Evolutionary conservation across 2,329 filamentous ascomycete genomes (phyloP).

Genomic region (Apiospora pterosperma): DNA sequence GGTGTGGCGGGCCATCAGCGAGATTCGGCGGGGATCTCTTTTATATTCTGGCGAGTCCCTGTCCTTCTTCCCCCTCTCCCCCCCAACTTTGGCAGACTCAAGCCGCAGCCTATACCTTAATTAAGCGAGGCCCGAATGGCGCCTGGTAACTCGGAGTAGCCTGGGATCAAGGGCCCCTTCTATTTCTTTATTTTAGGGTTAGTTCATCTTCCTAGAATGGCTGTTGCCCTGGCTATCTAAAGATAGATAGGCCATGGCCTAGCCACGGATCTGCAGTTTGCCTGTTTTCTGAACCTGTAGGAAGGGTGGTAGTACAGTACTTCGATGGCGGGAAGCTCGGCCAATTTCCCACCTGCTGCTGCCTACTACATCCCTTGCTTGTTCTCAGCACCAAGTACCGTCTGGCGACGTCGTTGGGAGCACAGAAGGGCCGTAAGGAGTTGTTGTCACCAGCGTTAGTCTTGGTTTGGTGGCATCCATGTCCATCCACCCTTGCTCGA

Average conservation of each 20-base stretch:
- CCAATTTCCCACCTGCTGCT: not conserved
- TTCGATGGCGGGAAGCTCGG: not conserved
- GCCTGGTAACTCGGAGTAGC: not conserved
- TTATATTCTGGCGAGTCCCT: conserved; percentile 27
- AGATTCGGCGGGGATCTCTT: conserved; percentile 13
- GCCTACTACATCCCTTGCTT: not conserved
- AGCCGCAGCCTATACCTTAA: conserved; percentile 5
- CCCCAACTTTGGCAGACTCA: not conserved
- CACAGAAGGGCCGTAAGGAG: conserved; percentile 1
- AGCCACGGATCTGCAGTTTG: not conserved
- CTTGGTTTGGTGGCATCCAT: conserved; percentile 4
- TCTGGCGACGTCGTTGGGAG: conserved; percentile 2
- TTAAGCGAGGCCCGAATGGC: conserved; percentile 5
- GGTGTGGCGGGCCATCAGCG: conserved; percentile 19
- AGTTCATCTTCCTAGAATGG: not conserved
- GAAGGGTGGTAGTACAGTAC: not conserved
- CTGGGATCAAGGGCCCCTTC: not conserved
- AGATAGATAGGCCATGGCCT: not conserved
- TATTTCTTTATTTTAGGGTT: not conserved
- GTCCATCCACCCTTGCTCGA: not conserved
- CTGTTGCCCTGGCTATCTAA: not conserved
- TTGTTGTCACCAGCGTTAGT: conserved; percentile 7
- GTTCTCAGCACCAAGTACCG: conserved; percentile 9
- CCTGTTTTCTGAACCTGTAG: not conserved
- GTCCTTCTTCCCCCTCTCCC: not conserved